A percentile compares a stretch with the other conserved stretches of the same genome.
These are phyloP conservation scores for Talaromyces rugulosus DNA, from an alignment of 2,329 filamentous ascomycete genomes.

Conservation along the genomic window DNA sequence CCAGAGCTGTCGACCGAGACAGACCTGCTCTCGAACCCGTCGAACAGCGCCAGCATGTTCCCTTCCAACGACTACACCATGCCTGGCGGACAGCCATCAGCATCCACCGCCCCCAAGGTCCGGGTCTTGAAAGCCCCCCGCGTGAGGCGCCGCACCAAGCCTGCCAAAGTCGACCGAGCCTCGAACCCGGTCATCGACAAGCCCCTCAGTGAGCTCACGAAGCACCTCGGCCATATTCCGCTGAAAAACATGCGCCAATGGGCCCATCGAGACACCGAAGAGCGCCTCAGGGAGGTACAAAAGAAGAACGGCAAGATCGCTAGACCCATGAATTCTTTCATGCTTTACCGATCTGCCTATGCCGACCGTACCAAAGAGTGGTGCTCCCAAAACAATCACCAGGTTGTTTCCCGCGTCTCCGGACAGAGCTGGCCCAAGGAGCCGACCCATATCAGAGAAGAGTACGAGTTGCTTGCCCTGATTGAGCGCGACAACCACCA, in stretches of 20 bases:
- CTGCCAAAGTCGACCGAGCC: conserved; percentile 12
- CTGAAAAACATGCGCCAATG: conserved; percentile 76
- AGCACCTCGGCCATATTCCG: conserved; percentile 42
- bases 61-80: neutral
- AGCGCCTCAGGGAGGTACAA: conserved; percentile 64
- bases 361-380: conserved; percentile 79
- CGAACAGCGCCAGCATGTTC: neutral
- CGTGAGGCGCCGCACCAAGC: conserved; percentile 16
- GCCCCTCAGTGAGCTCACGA: conserved; percentile 20
- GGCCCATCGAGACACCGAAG: conserved; percentile 67
- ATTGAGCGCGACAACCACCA: conserved; percentile 82
- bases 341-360: conserved; percentile 92
- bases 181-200: conserved; percentile 12
- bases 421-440: conserved; percentile 84
- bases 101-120: conserved; percentile 12
- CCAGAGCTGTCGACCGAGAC: conserved; percentile 1
- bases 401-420: conserved; percentile 83
- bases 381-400: conserved; percentile 85
- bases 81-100: conserved; percentile 2
- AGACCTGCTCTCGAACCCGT: neutral
- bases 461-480: conserved; percentile 74
- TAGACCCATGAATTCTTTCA: conserved; percentile 95
- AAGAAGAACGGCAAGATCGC: conserved; percentile 75
- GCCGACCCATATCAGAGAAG: conserved; percentile 63
- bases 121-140: conserved; percentile 17